Base-by-base conservation (phyloP, 371 early-diverging fungal genomes). In the Circinella umbellata region DNA sequence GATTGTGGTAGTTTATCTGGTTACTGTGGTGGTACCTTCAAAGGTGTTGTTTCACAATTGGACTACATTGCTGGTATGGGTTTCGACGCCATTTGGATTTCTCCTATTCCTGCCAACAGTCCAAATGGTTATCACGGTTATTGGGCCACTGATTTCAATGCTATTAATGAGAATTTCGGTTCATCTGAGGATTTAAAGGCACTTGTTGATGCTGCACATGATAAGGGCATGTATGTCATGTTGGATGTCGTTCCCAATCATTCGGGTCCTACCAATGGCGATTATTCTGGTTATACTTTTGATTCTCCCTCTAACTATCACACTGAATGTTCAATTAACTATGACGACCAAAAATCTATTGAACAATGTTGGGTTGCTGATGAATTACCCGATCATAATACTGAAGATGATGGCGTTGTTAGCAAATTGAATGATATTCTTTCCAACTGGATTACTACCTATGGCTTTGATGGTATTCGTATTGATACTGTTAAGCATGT, bases 201-300 rank as follows among this genome's bases (percentile, higher is more conserved):
- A 4, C 64, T 85, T 46, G 75, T 83, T 4, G 18, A 18, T 4
- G 82, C 70, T 17, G 83, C 83, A 9, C 83, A 83, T 55, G 66
- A 62, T 13, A 36, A 42, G 15, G 70, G 63, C 38, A 80, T 83
- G 66, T 76, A 71, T 63, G 79, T 83, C 60, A 84, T 84, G 83
- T 67, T 82, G 17, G 82, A 83, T 49, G 80, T 83, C 13, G 85
- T 85, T 0, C 75, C 83, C 7, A 85, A 85, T 63, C 85, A 85
- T 55, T 70, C 76, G 20, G 85, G 85, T 15, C 75, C 80, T 13
- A 18, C 72, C 6, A 53, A 48, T 34, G 71, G 69, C 54, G 68
- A 71, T 18, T 74, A 79, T 61, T 63, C 68, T 55, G 74, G 73
- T 27, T 72, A 69, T 51, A 76, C 74, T 5, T 80, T 74, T 63